These are phyloP conservation scores for Psilocybe cyanescens DNA, from an alignment of 768 basidiomycete genomes.

Conservation along the genomic window DNA sequence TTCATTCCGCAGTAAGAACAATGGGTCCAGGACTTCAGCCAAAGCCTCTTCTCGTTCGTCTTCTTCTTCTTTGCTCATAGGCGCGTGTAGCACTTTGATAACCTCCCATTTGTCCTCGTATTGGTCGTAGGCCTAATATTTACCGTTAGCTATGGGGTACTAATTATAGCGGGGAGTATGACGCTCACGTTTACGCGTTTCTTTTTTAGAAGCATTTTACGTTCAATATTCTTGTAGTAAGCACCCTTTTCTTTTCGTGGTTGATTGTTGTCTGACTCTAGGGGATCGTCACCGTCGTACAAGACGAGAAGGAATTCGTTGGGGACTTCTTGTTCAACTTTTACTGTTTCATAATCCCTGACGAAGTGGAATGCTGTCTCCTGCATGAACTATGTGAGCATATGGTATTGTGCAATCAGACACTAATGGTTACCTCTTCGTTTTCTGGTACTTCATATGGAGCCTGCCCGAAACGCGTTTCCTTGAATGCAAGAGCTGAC, in stretches of 20 bases:
- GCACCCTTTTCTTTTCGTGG: conserved; percentile 60
- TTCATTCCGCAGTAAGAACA: conserved; percentile 58
- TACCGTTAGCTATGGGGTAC: conserved; percentile 8
- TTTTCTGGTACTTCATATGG: conserved; percentile 54
- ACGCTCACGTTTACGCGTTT: conserved; percentile 74
- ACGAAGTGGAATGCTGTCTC: conserved; percentile 75
- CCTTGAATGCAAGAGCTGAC: conserved; percentile 68
- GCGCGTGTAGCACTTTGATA: conserved; percentile 71
- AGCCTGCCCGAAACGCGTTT: conserved; percentile 45
- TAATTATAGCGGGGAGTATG: neutral
- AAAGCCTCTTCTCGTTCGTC: conserved; percentile 79
- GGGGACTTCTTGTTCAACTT: conserved; percentile 84
- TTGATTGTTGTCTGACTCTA: conserved; percentile 30
- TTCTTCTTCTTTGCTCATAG: conserved; percentile 75
- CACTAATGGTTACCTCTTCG: conserved; percentile 48
- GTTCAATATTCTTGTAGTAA: conserved; percentile 88
- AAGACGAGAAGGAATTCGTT: conserved; percentile 84
- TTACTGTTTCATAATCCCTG: conserved; percentile 87
- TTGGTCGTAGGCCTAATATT: conserved; percentile 62
- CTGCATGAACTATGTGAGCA: conserved; percentile 33
- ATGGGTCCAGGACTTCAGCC: conserved; percentile 78
- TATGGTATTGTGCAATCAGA: neutral
- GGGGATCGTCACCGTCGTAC: conserved; percentile 57
- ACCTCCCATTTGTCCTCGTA: conserved; percentile 85
- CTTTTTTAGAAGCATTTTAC: conserved; percentile 88